Percentiles rank a stretch among this genome's conserved stretches.
These are phyloP conservation scores for Penicillium oxalicum DNA, from an alignment of 2,329 filamentous ascomycete species.

Conservation along the genomic window DNA sequence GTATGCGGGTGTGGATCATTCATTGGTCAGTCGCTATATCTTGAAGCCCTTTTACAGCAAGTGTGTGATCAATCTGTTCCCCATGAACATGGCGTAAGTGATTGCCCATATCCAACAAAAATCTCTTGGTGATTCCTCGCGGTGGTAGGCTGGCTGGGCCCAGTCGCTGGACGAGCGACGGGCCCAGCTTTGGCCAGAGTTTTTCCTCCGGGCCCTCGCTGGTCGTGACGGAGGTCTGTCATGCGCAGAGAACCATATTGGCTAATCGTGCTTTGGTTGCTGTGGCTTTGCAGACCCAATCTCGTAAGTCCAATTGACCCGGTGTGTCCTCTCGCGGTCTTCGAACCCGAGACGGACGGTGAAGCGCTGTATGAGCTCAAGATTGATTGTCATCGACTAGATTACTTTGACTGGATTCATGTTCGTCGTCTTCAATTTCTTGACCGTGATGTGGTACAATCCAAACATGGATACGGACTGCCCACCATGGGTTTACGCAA, in stretches of 20 bases:
- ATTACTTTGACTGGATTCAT: constrained; percentile 88
- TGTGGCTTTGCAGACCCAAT: constrained; percentile 38
- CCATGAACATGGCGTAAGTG: constrained; percentile 82
- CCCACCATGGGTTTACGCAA: constrained; percentile 89
- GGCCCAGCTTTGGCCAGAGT: too few species aligned
- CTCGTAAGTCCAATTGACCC: constrained; percentile 35
- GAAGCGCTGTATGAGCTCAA: too few species aligned
- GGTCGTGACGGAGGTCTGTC: too few species aligned
- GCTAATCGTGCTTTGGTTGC: constrained; percentile 8
- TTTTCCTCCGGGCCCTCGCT: too few species aligned
- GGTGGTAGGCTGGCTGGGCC: too few species aligned
- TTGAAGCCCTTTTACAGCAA: constrained; percentile 97
- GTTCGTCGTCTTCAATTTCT: constrained; percentile 82
- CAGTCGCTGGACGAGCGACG: too few species aligned
- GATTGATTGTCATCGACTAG: constrained; percentile 26
- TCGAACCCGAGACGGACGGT: background rate
- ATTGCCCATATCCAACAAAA: background rate
- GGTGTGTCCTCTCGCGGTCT: background rate
- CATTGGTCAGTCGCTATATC: constrained; percentile 82
- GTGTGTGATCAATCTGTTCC: constrained; percentile 89
- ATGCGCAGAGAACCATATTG: background rate
- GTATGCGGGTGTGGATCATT: constrained; percentile 88
- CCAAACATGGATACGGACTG: constrained; percentile 92
- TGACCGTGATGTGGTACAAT: constrained; percentile 92
- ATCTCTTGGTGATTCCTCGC: too few species aligned